Conservation (phyloP, 306 rosid species). For the Ceratonia siliqua region DNA sequence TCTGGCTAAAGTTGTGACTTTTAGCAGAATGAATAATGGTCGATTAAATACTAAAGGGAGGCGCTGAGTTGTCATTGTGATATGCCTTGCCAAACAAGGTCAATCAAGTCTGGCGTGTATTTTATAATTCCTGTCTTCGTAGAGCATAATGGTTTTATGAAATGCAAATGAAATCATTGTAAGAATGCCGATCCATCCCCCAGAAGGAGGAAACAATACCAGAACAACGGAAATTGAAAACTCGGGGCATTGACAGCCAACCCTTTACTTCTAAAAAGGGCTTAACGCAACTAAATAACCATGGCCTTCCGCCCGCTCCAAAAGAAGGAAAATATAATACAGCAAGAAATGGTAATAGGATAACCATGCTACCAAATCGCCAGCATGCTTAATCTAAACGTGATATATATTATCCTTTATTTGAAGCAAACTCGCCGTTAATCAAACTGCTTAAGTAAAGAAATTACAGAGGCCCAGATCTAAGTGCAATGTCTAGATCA, state of each 20-base stretch:
- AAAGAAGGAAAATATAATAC: not conserved
- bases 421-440: not conserved
- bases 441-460: not conserved
- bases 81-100: too few species aligned
- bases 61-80: too few species aligned
- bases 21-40: too few species aligned
- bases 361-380: not conserved
- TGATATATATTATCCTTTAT: not conserved
- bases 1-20: too few species aligned
- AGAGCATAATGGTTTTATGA: too few species aligned
- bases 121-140: too few species aligned
- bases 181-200: too few species aligned
- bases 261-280: too few species aligned
- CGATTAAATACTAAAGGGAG: too few species aligned
- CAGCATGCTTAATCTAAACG: not conserved
- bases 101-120: too few species aligned
- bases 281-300: not conserved
- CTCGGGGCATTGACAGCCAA: not conserved
- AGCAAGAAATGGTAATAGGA: not conserved
- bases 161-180: too few species aligned
- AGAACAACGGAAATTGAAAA: not conserved
- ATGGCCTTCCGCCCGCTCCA: not conserved
- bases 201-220: not conserved
- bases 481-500: conserved; percentile 66
- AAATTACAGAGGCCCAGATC: conserved; percentile 60